Evolutionary conservation across 2,329 filamentous ascomycete species (phyloP).

Genomic region (Aspergillus thermomutatus): DNA sequence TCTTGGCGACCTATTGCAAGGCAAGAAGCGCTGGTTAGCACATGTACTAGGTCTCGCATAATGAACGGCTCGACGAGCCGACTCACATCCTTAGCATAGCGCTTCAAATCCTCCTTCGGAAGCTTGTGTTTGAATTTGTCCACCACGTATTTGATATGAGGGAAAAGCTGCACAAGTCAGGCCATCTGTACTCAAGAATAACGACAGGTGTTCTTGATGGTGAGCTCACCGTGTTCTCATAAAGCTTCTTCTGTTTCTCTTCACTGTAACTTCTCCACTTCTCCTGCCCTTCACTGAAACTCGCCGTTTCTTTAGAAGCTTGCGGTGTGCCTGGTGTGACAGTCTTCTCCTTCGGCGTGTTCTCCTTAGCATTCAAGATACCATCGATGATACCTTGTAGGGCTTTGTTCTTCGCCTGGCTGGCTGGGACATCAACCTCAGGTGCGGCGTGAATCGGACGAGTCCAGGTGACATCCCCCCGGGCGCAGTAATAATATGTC

Average conservation of each 20-base stretch:
- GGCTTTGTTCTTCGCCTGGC: constrained; percentile 69
- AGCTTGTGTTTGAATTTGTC: constrained; percentile 85
- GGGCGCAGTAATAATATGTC: constrained; percentile 81
- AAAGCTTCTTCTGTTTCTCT: constrained; percentile 93
- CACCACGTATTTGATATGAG: constrained; percentile 78
- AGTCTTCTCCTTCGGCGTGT: constrained; percentile 51
- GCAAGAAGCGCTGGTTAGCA: constrained; percentile 44
- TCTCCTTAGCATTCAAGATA: constrained; percentile 67
- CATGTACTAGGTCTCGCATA: background rate
- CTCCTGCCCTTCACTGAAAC: constrained; percentile 41
- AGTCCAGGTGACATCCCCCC: constrained; percentile 77
- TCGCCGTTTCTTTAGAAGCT: constrained; percentile 54
- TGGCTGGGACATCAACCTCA: constrained; percentile 59
- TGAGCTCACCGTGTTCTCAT: constrained; percentile 79
- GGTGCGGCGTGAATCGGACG: constrained; percentile 68
- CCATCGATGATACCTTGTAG: constrained; percentile 83
- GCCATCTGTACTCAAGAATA: background rate
- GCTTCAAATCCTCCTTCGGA: constrained; percentile 71
- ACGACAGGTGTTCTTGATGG: background rate
- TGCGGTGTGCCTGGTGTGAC: constrained; percentile 65
- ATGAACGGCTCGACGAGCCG: background rate
- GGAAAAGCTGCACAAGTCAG: constrained; percentile 62
- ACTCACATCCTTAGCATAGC: constrained; percentile 60
- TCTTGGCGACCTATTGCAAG: constrained; percentile 64
- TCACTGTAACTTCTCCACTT: constrained; percentile 51